Percentiles rank a stretch among this genome's conserved stretches.
These are phyloP conservation scores for Calonectria pseudoreteaudii DNA, from an alignment of 2,329 filamentous ascomycete species.

Conservation along the genomic window DNA sequence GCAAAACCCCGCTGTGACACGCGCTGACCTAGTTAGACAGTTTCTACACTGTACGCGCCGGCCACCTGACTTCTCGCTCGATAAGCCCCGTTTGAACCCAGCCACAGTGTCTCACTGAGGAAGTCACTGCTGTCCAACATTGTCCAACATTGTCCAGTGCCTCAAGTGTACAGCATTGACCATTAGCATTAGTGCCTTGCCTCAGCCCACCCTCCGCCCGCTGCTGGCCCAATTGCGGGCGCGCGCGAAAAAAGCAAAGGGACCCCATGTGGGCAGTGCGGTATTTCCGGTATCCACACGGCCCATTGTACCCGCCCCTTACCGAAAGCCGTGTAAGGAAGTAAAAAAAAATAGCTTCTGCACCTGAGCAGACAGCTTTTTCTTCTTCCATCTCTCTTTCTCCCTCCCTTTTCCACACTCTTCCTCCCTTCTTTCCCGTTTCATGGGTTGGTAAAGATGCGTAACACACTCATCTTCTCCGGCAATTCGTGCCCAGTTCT, in stretches of 20 bases:
- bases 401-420: slow-evolving; percentile 31
- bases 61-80: slow-evolving; percentile 4
- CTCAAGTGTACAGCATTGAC: neutral
- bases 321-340: slow-evolving; percentile 21
- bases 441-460: slow-evolving; percentile 59
- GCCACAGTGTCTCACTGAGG: slow-evolving; percentile 3
- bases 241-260: slow-evolving; percentile 16
- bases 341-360: slow-evolving; percentile 41
- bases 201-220: neutral
- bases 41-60: slow-evolving; percentile 26
- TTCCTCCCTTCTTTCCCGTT: slow-evolving; percentile 39
- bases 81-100: slow-evolving; percentile 23
- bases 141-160: neutral
- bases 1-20: slow-evolving; percentile 31
- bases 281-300: neutral
- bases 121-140: neutral
- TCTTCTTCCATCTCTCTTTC: slow-evolving; percentile 34
- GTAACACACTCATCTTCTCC: slow-evolving; percentile 75
- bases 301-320: slow-evolving; percentile 24
- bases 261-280: slow-evolving; percentile 15
- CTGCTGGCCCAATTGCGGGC: neutral
- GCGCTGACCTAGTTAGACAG: slow-evolving; percentile 15
- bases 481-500: slow-evolving; percentile 75
- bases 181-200: neutral
- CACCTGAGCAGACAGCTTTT: slow-evolving; percentile 33